Percentiles rank a stretch among this genome's conserved stretches.
Conservation (phyloP, 495 filamentous ascomycete genomes). For the Penicillium pancosmium region DNA sequence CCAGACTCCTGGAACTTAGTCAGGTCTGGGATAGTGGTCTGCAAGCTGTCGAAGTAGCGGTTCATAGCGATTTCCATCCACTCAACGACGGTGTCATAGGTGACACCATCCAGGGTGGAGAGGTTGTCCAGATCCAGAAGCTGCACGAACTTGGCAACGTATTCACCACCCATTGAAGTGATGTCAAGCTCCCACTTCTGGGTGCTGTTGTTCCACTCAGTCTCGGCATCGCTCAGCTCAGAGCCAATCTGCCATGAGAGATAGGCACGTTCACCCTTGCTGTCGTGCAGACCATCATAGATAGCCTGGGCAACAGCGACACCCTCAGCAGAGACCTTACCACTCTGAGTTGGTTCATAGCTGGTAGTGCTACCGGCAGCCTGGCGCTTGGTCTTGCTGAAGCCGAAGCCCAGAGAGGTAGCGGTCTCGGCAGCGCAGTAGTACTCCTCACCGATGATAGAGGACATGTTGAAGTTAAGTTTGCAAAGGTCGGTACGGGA, state of each 20-base stretch:
- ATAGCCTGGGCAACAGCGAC: conserved; percentile 36
- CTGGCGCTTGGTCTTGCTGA: conserved; percentile 36
- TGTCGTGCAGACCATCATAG: conserved; percentile 36
- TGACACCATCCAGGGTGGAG: conserved; percentile 39
- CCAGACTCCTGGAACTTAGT: conserved; percentile 42
- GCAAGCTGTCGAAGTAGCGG: conserved; percentile 42
- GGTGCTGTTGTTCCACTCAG: conserved; percentile 35
- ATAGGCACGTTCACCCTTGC: conserved; percentile 35
- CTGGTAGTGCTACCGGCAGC: conserved; percentile 32
- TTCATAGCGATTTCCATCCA: conserved; percentile 41
- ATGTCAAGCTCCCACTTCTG: conserved; percentile 37
- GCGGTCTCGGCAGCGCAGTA: conserved; percentile 46
- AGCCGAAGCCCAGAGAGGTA: conserved; percentile 40
- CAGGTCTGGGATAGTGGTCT: conserved; percentile 52
- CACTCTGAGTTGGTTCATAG: conserved; percentile 37
- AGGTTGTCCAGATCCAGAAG: conserved; percentile 35
- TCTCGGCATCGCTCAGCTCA: conserved; percentile 31
- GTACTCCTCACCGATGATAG: conserved; percentile 50
- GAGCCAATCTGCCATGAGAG: conserved; percentile 37
- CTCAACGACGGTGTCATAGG: conserved; percentile 44
- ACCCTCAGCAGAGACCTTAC: conserved; percentile 31
- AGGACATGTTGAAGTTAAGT: conserved; percentile 46
- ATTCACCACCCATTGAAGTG: conserved; percentile 38
- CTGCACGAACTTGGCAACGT: conserved; percentile 39
- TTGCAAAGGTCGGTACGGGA: conserved; percentile 55